Conservation (phyloP, 768 basidiomycete species). For the Suillus spraguei region DNA sequence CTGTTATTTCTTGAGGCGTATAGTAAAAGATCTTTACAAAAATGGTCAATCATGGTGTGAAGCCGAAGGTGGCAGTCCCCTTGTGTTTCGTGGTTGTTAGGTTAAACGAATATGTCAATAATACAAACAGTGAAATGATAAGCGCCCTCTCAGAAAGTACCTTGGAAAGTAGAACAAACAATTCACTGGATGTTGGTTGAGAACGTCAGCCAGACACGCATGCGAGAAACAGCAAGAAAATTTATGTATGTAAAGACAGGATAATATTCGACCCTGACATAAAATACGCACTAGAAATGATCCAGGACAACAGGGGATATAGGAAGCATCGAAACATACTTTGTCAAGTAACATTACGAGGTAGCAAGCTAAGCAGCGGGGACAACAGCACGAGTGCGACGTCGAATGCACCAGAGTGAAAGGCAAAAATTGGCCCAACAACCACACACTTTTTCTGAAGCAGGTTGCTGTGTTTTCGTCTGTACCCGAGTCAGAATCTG, state of each 20-base stretch:
- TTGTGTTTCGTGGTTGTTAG: too few species aligned
- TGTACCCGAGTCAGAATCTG: neutral
- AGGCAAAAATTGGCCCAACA: conserved; percentile 1
- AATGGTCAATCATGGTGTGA: neutral
- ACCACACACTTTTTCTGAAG: neutral
- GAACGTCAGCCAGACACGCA: neutral
- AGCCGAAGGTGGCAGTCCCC: neutral
- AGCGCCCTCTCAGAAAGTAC: too few species aligned
- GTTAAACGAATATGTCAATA: too few species aligned
- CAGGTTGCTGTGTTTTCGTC: neutral
- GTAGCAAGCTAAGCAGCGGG: neutral
- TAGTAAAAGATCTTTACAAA: too few species aligned
- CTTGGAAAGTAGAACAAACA: neutral
- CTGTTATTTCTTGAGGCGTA: too few species aligned
- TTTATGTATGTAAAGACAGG: neutral
- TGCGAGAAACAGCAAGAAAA: neutral
- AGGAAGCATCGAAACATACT: neutral
- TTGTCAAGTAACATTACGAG: neutral
- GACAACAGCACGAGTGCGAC: neutral
- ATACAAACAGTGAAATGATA: too few species aligned
- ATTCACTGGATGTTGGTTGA: neutral
- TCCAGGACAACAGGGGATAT: neutral
- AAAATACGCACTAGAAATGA: neutral
- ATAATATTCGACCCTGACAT: neutral
- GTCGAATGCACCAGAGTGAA: neutral